phyloP scores from a whole-genome alignment of 2,329 filamentous ascomycete genomes.

The Ophioceras dolichostomum region DNA sequence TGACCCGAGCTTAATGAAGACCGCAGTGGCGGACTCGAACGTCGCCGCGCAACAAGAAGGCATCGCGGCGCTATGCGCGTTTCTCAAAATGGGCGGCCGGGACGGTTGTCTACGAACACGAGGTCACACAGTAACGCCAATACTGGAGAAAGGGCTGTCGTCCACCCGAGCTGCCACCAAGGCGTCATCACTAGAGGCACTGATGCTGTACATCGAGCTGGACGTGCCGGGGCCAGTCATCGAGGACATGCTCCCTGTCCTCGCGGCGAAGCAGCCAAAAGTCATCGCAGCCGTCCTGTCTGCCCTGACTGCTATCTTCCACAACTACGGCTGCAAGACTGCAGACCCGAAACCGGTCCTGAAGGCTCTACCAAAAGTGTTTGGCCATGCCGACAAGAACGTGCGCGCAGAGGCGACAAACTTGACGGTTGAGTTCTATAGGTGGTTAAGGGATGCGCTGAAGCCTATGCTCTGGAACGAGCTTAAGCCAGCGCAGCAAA shows the following conservation, averaged over 20 bases:
- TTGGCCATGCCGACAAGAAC: conserved; percentile 96
- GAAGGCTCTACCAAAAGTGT: conserved; percentile 81
- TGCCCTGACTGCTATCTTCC: conserved; percentile 72
- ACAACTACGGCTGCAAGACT: conserved; percentile 90
- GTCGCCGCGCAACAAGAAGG: conserved; percentile 95
- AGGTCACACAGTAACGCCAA: conserved; percentile 57
- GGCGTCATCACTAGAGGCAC: conserved; percentile 69
- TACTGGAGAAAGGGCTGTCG: conserved; percentile 83
- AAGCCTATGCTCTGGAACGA: conserved; percentile 97
- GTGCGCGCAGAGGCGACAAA: conserved; percentile 88
- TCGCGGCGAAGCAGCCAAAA: conserved; percentile 86
- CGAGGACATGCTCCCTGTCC: conserved; percentile 74
- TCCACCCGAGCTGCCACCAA: conserved; percentile 86
- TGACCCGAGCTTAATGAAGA: conserved; percentile 82
- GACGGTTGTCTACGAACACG: conserved; percentile 72
- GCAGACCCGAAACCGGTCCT: conserved; percentile 88
- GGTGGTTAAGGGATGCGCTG: conserved; percentile 96
- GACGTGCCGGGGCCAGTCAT: conserved; percentile 77
- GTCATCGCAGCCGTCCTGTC: conserved; percentile 61
- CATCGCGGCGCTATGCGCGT: conserved; percentile 75
- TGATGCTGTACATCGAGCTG: conserved; percentile 81
- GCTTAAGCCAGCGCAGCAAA: conserved; percentile 88
- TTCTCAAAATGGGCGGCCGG: conserved; percentile 78
- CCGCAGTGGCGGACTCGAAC: conserved; percentile 85
- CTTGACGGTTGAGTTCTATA: conserved; percentile 84